Evolutionary conservation across 352 stramenopile species (phyloP), one percentile per base, ranked within the genome.

Genomic region (Pythium volutum): DNA sequence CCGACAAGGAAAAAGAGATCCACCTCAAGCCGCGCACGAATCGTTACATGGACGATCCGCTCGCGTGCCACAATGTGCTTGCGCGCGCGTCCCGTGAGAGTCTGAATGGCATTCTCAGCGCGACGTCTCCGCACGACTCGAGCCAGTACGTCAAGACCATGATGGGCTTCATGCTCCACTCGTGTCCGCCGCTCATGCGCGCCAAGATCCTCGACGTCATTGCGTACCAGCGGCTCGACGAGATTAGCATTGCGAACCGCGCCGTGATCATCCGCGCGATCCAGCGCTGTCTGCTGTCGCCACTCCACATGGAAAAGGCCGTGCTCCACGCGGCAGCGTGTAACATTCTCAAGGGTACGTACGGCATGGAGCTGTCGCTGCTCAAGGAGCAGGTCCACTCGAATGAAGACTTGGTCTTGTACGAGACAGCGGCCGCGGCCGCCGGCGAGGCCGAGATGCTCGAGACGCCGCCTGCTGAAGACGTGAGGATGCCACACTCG

Each of bases 101-200:
- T 69, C 57, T 94, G 5, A 94, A 94, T 54, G 83, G 78, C 12
- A 92, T 94, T 26, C 69, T 94, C 12, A 75, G 77, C 1, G 85
- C 85, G 6, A 94, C 77, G 6, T 92, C 85, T 11, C 85, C 85
- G 1, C 74, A 91, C 48, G 62, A 83, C 51, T 90, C 83, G 46
- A 88, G 75, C 50, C 68, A 89, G 60, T 92, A 88, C 45, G 85
- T 79, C 66, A 84, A 74, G 55, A 93, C 80, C 18, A 93, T 94
- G 85, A 89, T 84, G 9, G 79, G 81, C 51, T 94, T 94, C 61
- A 92, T 94, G 83, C 72, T 94, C 48, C 79, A 91, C 36, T 79
- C 81, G 31, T 88, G 79, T 31, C 62, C 75, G 10, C 78, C 83
- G 22, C 61, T 63, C 23, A 82, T 89, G 55, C 81, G 85, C 26